Evolutionary conservation across 1,284 basidiomycete genomes (phyloP), one percentile per base, ranked within the genome.

Genomic region (Irpex lacteus): DNA sequence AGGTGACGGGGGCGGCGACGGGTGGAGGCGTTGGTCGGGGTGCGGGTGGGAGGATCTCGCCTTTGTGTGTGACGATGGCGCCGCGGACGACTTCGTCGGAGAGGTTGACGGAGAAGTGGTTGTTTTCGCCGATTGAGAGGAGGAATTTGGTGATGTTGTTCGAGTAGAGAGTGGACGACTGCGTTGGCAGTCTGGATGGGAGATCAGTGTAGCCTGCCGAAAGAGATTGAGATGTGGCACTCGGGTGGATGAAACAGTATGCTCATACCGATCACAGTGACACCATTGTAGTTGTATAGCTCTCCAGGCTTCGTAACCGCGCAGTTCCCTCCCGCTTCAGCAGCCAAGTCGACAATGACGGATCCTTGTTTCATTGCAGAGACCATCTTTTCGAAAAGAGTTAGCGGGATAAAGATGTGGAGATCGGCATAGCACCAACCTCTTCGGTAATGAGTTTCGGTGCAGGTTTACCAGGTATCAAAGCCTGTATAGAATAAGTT

Each of bases 131-230:
- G 61, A 95, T 86, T 1, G 92, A 93, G 15, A 95, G 80, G 50
- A 95, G 82, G 78, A 95, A 94, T 73, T 95, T 95, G 53, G 90
- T 90, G 70, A 95, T 89, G 73, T 95, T 95, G 77, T 95, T 95
- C 9, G 93, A 95, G 75, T 95, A 95, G 6, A 95, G 80, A 1
- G 91, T 92, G 4, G 91, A 93, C 3, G 91, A 92, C 72, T 95
- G 92, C 0, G 93, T 94, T 9, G 93, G 92, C 49, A 95, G 79
- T 40, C 93, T 85, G 21, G 92, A 94, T 4, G 92, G 90, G 55
- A 95, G 80, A 74, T 95, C 92, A 59, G 90, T 89, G 73, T 89
- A 90, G 54, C 91, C 91, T 92, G 65, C 2, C 19, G 18, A 59
- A 63, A 21, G 8, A 1, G 50, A 21, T 47, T 13, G 8, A 53